Base-by-base conservation (phyloP, 169 alveolate genomes). In the Cyclospora cayetanensis region DNA sequence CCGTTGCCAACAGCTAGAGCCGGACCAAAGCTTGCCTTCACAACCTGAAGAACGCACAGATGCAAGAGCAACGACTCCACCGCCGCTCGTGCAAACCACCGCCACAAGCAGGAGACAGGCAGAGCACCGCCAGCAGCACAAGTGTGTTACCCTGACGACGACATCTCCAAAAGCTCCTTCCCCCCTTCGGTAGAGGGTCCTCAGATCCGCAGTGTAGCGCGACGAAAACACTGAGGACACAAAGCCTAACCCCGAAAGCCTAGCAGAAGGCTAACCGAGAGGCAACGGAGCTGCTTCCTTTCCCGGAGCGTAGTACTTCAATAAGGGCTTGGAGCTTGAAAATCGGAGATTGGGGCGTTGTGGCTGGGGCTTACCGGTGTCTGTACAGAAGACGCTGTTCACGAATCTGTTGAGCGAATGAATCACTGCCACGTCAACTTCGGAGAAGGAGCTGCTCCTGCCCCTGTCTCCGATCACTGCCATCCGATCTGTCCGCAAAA, bases 131-230 rank as follows among this genome's bases (percentile, higher is more conserved):
- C 77, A 65, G 39, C 46, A 35, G 52, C 53, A 68, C 37, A 63
- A n/a, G 31, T 4, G 82, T 22, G 82, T 2, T 68, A 68, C 82
- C 82, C 82, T 5, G 46, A 68, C 46, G 39, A 68, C 82, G 39
- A 68, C 82, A 68, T 68, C 82, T 3, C 82, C 82, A 35, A 68
- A 68, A 3, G 82, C 82, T 31, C 82, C 82, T 22, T 68, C 82
- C 9, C 82, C 82, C 39, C 82, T 68, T 34, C 46, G 4, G 82
- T 68, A 68, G 82, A 68, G 82, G 52, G 82, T 68, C 29, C 82
- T 27, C 82, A 68, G 39, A 41, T 68, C 82, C 52, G 82, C 82
- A 2, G 82, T 68, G 82, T 68, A 68, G 82, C 82, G 82, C 29
- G 82, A 68, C 27, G 82, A 31, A 25, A 68, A 68, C 31, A 68